Evolutionary conservation across 129 eudicot species (phyloP), one percentile per base, ranked within the genome.

Genomic region (Cynara cardunculus): DNA sequence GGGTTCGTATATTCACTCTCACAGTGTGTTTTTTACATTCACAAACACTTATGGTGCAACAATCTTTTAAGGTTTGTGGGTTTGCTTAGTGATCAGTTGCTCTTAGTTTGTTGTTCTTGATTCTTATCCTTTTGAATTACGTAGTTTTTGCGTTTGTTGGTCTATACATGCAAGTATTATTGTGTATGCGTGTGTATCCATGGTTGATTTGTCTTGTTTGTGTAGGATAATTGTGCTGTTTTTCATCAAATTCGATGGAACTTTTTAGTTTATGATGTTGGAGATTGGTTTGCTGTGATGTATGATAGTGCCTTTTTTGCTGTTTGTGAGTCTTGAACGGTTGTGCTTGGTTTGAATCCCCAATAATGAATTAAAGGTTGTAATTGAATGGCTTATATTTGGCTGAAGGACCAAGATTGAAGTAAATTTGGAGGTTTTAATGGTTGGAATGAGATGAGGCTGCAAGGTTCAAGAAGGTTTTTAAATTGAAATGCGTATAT

Each of bases 21-120:
- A 2, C 18, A 24, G 21, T 35, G 32, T 35, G 26, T 37, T 37
- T 14, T 53, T 71, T 0, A 31, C 69, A 30, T 26, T 5, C 81
- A 37, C 41, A 25, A 24, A 65, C 18, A 34, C 61, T 69, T 31
- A 71, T 5, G 16, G 28, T 30, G 53, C 34, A 56, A 7, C 7
- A 65, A 72, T 72, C 30, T 32, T 12, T 21, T 80, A 62, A 72
- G 84, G 84, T 35, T 80, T 72, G 64, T 79, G 62, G 62, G 12
- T 80, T 7, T 71, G 44, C 27, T 62, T 16, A 10, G 13, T 64
- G 32, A 62, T 34, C 16, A 62, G 28, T 34, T 62, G 59, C 66
- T 8, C 25, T 35, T 64, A 27, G 7, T 31, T 2, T 21, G 32
- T 13, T 76, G 19, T 32, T 12, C 18, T 30, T 18, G 21, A 18